A percentile compares a stretch with the other conserved stretches of the same genome.
Conservation (phyloP, 2,329 filamentous ascomycete species). For the Dactylellina cionopaga region DNA sequence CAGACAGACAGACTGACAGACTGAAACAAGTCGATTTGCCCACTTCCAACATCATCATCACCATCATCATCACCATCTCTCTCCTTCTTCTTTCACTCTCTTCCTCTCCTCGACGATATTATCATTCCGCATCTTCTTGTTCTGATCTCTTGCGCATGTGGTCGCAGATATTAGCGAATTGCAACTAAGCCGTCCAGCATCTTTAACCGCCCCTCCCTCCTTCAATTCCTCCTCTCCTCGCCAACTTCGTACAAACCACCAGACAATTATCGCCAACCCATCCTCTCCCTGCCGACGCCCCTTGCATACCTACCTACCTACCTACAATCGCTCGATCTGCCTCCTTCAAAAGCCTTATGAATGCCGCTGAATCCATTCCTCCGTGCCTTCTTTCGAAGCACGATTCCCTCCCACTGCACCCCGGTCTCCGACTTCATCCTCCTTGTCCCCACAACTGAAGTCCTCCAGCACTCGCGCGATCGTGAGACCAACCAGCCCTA, state of each 20-base stretch:
- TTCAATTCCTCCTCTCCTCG: background rate
- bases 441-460: slow-evolving; percentile 91
- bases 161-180: too few relatives aligned
- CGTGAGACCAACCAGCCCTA: slow-evolving; percentile 81
- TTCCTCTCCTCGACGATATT: background rate
- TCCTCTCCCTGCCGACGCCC: background rate
- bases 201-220: background rate
- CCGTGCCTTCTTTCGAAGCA: slow-evolving; percentile 97
- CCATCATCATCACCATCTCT: too few relatives aligned
- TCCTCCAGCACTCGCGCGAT: slow-evolving; percentile 86
- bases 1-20: too few relatives aligned
- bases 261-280: too few relatives aligned
- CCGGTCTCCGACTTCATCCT: slow-evolving; percentile 92
- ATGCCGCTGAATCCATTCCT: slow-evolving; percentile 99
- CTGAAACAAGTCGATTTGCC: too few relatives aligned
- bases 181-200: background rate
- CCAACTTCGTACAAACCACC: background rate
- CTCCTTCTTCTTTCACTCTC: too few relatives aligned
- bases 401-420: slow-evolving; percentile 87
- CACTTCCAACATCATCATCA: background rate
- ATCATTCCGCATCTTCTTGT: background rate
- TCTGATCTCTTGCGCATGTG: too few relatives aligned
- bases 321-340: slow-evolving; percentile 54
- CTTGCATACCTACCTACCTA: background rate
- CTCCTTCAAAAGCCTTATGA: slow-evolving; percentile 70